These are phyloP conservation scores for Verticillium nonalfalfae DNA, from an alignment of 2,329 filamentous ascomycete species.

Conservation along the genomic window DNA sequence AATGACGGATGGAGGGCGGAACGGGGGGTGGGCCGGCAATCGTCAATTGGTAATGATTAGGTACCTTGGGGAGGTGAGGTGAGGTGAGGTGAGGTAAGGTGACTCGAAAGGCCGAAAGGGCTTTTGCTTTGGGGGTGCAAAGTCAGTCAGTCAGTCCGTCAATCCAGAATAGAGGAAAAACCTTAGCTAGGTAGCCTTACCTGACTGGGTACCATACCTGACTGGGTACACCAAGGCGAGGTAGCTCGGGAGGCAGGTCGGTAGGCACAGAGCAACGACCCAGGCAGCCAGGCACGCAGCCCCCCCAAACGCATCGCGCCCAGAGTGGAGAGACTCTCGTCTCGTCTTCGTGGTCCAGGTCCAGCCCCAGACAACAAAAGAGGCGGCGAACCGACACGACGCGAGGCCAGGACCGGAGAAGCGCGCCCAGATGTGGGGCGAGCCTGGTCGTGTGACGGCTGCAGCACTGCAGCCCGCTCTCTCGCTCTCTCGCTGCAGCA, in stretches of 20 bases:
- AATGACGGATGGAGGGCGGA: neutral
- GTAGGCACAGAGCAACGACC: neutral
- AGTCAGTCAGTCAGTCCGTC: too few species aligned
- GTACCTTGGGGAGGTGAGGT: neutral
- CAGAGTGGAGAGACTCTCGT: neutral
- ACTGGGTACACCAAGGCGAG: too few species aligned
- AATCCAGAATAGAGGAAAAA: too few species aligned
- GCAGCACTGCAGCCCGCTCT: neutral
- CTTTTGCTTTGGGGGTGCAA: neutral
- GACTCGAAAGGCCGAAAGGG: neutral
- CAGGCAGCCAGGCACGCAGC: too few species aligned
- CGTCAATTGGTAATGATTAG: too few species aligned
- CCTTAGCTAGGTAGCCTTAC: too few species aligned
- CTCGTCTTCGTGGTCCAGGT: neutral
- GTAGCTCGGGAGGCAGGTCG: too few species aligned
- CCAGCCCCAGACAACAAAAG: neutral
- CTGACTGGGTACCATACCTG: too few species aligned
- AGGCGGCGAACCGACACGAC: neutral
- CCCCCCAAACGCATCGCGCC: too few species aligned
- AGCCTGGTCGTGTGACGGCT: conserved; percentile 1
- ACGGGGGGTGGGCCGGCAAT: neutral
- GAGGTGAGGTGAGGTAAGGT: neutral
- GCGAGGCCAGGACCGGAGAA: neutral
- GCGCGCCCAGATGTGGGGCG: neutral
- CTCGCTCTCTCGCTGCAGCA: neutral